Percentiles rank a stretch among this genome's conserved stretches.
Evolutionary conservation across 345 rosid genomes (phyloP).

Genomic region (Litchi chinensis): DNA sequence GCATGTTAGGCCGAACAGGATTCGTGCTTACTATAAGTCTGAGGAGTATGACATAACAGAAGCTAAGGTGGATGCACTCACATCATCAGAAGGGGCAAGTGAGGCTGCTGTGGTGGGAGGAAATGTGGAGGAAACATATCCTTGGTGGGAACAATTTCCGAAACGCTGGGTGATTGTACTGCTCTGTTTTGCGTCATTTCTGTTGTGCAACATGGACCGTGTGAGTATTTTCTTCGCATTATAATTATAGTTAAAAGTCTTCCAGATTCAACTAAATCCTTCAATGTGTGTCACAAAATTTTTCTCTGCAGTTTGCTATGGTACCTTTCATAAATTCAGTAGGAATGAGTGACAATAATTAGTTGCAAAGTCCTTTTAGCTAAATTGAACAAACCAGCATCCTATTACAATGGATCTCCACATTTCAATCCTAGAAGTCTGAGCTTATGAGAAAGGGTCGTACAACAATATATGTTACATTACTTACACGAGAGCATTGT

Average conservation of each 20-base stretch:
- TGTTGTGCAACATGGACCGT: slow-evolving; percentile 97
- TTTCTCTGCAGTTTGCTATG: neutral
- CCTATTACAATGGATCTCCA: neutral
- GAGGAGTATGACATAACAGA: slow-evolving; percentile 72
- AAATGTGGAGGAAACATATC: slow-evolving; percentile 45
- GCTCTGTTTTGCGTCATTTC: slow-evolving; percentile 80
- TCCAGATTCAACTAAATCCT: neutral
- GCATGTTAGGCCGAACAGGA: slow-evolving; percentile 32
- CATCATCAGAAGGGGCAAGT: slow-evolving; percentile 50
- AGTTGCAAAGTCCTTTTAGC: slow-evolving; percentile 3
- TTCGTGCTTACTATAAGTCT: slow-evolving; percentile 74
- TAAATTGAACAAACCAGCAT: neutral
- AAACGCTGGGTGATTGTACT: slow-evolving; percentile 88
- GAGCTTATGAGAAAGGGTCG: neutral
- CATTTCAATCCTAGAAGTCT: neutral
- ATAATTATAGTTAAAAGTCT: neutral
- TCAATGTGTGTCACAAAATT: neutral
- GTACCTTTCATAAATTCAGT: neutral
- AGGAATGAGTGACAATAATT: neutral
- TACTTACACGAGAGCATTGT: neutral
- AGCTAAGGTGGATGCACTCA: slow-evolving; percentile 50
- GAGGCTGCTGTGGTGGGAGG: slow-evolving; percentile 59
- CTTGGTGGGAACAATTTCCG: slow-evolving; percentile 87
- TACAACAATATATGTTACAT: too few species aligned
- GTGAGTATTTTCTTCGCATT: slow-evolving; percentile 45